Evolutionary conservation across 2,329 filamentous ascomycete species (phyloP), one percentile per base, ranked within the genome.

Genomic region (Alternaria infectoria): DNA sequence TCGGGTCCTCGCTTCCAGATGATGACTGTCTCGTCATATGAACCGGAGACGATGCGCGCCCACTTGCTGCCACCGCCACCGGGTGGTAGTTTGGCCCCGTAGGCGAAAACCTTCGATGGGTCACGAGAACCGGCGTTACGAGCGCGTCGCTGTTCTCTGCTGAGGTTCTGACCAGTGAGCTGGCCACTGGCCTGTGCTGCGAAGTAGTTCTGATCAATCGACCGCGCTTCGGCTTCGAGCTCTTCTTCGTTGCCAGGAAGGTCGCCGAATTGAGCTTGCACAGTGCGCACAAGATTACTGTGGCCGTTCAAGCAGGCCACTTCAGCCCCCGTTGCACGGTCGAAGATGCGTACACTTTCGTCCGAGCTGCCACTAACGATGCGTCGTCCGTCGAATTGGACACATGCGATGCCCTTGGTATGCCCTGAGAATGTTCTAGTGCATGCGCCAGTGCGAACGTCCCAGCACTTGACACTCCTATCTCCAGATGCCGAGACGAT

Each of bases 341-440:
- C 96, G 77, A 97, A 99, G 19, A 99, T 96, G 70, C 96, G 93
- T 30, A 99, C 93, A 44, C 96, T 94, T 76, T 96, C 93, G 79
- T 99, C 96, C 71, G 94, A 97, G 79, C 94, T 97, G 3, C 96
- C 96, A 72, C 93, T 97, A 55, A 99, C 93, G 66, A 99, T 96
- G 19, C 96, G 89, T 54, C 93, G 89, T 25, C 93, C 93, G 77
- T 99, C 96, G 75, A 96, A 98, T 80, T 99, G 95, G 15, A 99
- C 94, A 78, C 96, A 99, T 3, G 96, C 96, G 72, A 99, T 98
- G 30, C 96, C 96, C 78, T 99, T 99, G 67, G 88, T 89, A 74
- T 99, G 96, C 2, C 95, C 96, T 43, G 92, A 85, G 32, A 97
- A 89, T 1, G 92, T 97, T 72, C 91, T 89, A 47, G 87, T 86